Evolutionary conservation across 2,329 filamentous ascomycete genomes (phyloP), one percentile per base, ranked within the genome.

Genomic region (Microdochium paspali): DNA sequence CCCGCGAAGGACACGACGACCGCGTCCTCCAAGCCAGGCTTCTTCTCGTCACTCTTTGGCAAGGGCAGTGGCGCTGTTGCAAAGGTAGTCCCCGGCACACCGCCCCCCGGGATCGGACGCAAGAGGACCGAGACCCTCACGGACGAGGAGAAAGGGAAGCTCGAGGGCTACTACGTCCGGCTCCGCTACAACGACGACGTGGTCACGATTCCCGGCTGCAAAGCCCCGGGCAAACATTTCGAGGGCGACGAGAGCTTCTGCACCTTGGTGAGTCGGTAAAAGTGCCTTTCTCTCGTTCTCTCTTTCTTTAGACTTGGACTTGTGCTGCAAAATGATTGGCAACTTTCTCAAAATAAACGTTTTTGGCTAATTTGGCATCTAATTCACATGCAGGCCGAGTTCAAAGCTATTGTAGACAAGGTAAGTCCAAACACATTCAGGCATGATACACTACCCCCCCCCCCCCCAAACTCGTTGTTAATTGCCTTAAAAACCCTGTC

Each of bases 341-440:
- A n/a, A n/a, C n/a, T n/a, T n/a, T n/a, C n/a, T n/a, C n/a, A n/a
- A n/a, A n/a, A n/a, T n/a, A n/a, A n/a, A n/a, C n/a, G n/a, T n/a
- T n/a, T n/a, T n/a, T n/a, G 3, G 6, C 24, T 44, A 28, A 39
- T 40, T 55, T 46, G 51, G 25, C 44, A 46, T 51, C 47, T 44
- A 12, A 44, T 42, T 24, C 28, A 46, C 12, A 21, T 18, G 39
- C 51, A 87, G 82, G 80, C 85, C 48, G 89, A 91, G 0, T 98
- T 98, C 74, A 97, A 97, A 66, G 72, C 80, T 46, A 87, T 96
- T 47, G 89, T 93, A 2, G 91, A 97, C 67, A 89, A 88, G 18
- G 35, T 40, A 40, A 4, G 15, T n/a, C n/a, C n/a, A n/a, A n/a
- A n/a, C n/a, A n/a, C n/a, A n/a, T n/a, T n/a, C n/a, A n/a, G n/a